Base-by-base conservation (phyloP, 2,329 filamentous ascomycete genomes). In the Paradendryphiella salina region DNA sequence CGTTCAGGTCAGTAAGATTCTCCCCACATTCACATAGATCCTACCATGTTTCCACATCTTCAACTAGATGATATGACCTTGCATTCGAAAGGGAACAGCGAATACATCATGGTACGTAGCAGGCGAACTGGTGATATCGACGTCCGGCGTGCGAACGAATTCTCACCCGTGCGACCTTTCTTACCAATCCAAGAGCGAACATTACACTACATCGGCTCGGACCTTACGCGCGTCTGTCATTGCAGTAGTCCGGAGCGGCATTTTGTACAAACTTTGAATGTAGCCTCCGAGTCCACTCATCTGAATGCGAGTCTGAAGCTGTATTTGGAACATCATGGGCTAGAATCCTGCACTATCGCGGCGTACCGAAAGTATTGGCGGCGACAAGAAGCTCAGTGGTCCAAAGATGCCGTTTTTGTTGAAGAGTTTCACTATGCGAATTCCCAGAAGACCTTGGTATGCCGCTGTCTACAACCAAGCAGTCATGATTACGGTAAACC, bases 391-490 rank as follows among this genome's bases (percentile, higher is more conserved):
- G 34, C 10, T 0, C 10, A 31, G 9, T 60, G 55, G 55, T 32
- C 21, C 3, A 17, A 34, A 5, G 15, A 53, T 4, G 49, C 36
- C 6, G 45, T 60, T 3, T 20, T 39, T 4, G 26, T 52, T 9
- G 37, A 48, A 15, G 15, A 39, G 3, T 57, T 65, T 11, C 62
- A 65, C 18, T 65, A 63, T 28, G 43, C 53, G 3, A 51, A 14
- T 5, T 31, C 18, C 1, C 10, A 46, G 0, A 63, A 62, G 29
- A 18, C 39, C 7, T 9, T 49, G 5, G 55, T 65, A 0, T 65
- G 62, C 23, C 60, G 60, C 17, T 65, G 62, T 28, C 26, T 28
- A 5, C 21, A n/a, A 5, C 14, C 35, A 2, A 13, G 35, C 5
- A 43, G 50, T 8, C 42, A 49, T 13, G 23, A n/a, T 4, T 32